A percentile compares a stretch with the other conserved stretches of the same genome.
Conservation (phyloP, 2,329 filamentous ascomycete genomes). For the Fragosphaeria purpurea region DNA sequence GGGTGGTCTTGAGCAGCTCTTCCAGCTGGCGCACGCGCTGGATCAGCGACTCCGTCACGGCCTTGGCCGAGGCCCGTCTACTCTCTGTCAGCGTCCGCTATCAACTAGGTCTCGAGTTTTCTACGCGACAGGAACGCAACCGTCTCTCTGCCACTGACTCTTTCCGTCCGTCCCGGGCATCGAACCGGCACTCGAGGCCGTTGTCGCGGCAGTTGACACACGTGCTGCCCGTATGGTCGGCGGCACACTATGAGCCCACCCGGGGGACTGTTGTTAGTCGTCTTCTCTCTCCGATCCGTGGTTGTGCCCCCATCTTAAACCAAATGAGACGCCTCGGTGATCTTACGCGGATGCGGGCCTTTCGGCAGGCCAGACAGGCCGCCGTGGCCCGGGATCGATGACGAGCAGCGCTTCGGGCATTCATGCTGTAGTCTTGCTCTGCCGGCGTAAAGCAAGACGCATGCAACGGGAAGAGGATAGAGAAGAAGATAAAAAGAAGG, state of each 20-base stretch:
- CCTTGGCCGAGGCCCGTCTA: constrained; percentile 3
- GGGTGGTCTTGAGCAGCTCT: constrained; percentile 1
- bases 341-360: constrained; percentile 1
- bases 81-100: too few relatives aligned
- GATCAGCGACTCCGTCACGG: neutral
- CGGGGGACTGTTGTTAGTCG: too few relatives aligned
- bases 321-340: neutral
- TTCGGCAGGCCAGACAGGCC: constrained; percentile 2
- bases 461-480: too few relatives aligned
- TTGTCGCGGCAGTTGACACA: constrained; percentile 3
- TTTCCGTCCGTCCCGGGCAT: constrained; percentile 2
- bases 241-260: neutral
- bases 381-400: constrained; percentile 4
- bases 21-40: constrained; percentile 2
- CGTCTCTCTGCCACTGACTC: neutral
- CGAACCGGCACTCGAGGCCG: neutral
- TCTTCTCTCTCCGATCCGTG: too few relatives aligned
- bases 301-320: too few relatives aligned
- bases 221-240: neutral
- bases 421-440: too few relatives aligned
- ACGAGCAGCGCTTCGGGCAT: neutral
- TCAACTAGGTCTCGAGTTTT: too few relatives aligned
- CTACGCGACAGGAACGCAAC: too few relatives aligned
- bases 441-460: too few relatives aligned
- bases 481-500: neutral